These are phyloP conservation scores for Crithidia mellificae DNA, from an alignment of 208 protist species.

Conservation along the genomic window DNA sequence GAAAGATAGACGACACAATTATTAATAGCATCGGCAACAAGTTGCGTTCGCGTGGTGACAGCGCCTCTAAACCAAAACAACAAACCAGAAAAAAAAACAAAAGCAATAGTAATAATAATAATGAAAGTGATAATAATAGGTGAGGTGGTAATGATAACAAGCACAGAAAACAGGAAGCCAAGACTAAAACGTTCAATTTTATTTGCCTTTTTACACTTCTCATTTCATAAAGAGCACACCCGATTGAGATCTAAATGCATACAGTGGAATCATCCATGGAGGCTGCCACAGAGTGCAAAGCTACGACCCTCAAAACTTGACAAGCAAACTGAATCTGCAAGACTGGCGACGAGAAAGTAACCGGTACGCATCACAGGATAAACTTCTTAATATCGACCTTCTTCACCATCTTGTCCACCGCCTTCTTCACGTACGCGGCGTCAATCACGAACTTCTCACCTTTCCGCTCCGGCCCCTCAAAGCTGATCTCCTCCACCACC, in stretches of 20 bases:
- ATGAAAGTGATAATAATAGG: not conserved
- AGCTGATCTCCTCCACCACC: slow-evolving; percentile 97
- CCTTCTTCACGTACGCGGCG: slow-evolving; percentile 88
- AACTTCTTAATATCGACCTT: slow-evolving; percentile 95
- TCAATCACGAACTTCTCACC: slow-evolving; percentile 89
- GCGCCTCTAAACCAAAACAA: slow-evolving; percentile 9
- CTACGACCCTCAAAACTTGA: too few relatives aligned
- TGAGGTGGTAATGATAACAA: too few relatives aligned
- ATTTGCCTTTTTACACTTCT: too few relatives aligned
- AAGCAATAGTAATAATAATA: not conserved
- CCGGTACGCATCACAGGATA: slow-evolving; percentile 53
- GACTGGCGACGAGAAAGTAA: not conserved
- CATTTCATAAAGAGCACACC: too few relatives aligned
- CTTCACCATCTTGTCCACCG: slow-evolving; percentile 89
- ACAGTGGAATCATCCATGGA: too few relatives aligned
- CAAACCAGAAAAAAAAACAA: not conserved
- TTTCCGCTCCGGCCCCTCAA: slow-evolving; percentile 85
- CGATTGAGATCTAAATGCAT: too few relatives aligned
- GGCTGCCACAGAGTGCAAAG: too few relatives aligned
- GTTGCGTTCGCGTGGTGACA: too few relatives aligned
- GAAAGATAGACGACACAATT: too few relatives aligned
- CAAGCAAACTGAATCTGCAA: too few relatives aligned
- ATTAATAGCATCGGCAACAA: too few relatives aligned
- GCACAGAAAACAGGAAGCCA: not conserved
- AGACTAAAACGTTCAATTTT: too few relatives aligned